These are phyloP conservation scores for Cydonia oblonga DNA, from an alignment of 331 rosid genomes.

Conservation along the genomic window DNA sequence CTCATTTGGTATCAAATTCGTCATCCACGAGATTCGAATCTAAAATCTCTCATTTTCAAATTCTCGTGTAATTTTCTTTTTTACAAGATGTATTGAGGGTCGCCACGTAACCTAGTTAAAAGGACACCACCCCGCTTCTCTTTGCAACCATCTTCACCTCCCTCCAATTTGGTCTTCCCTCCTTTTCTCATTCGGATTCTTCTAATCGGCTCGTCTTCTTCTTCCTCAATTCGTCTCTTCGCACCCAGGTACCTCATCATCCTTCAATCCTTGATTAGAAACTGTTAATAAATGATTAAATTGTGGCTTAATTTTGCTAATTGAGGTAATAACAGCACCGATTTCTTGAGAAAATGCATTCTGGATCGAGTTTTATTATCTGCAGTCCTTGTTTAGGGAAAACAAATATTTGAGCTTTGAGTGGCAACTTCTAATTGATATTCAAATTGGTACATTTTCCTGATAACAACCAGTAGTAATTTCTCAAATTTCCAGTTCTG, in stretches of 20 bases:
- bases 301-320: not conserved
- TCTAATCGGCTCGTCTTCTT: not conserved
- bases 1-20: too few species aligned
- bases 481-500: not conserved
- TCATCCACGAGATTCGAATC: too few species aligned
- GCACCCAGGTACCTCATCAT: not conserved
- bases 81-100: too few species aligned
- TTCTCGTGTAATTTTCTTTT: too few species aligned
- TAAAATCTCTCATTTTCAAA: too few species aligned
- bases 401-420: not conserved
- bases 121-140: too few species aligned
- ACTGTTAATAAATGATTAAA: not conserved
- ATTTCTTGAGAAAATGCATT: not conserved
- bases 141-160: not conserved
- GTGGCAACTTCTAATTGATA: not conserved
- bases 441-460: not conserved
- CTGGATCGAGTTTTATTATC: not conserved
- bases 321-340: not conserved
- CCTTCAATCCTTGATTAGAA: not conserved
- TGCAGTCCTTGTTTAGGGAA: not conserved
- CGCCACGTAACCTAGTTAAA: too few species aligned
- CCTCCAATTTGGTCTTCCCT: not conserved
- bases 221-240: not conserved
- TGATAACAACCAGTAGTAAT: not conserved
- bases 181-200: not conserved